These are phyloP conservation scores for Papiliotrema laurentii DNA, from an alignment of 1,284 basidiomycete genomes.

Conservation along the genomic window DNA sequence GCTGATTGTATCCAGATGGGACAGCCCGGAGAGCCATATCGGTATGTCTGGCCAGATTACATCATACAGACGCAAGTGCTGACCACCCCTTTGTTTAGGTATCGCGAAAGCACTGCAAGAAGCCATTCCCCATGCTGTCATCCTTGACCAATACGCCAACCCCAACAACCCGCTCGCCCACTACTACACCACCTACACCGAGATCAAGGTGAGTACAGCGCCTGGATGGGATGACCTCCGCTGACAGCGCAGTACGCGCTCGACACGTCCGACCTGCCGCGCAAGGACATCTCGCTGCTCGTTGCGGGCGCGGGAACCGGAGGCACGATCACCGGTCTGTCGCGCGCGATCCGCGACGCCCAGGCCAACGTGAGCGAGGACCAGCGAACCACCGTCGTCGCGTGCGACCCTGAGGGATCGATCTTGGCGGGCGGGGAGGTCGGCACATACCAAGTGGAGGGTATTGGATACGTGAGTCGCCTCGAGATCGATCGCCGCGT, in stretches of 20 bases:
- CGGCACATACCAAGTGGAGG: conserved; percentile 75
- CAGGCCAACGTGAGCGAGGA: conserved; percentile 16
- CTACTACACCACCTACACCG: conserved; percentile 77
- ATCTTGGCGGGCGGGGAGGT: conserved; percentile 63
- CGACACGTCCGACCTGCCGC: conserved; percentile 37
- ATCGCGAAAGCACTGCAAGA: conserved; percentile 72
- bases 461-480: conserved; percentile 63
- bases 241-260: conserved; percentile 35
- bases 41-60: conserved; percentile 54
- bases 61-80: background rate
- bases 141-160: conserved; percentile 80
- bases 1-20: conserved; percentile 38
- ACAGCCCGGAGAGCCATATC: conserved; percentile 74
- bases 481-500: background rate
- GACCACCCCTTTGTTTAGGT: conserved; percentile 53
- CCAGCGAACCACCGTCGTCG: conserved; percentile 58
- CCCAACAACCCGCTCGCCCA: conserved; percentile 82
- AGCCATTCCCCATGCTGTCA: conserved; percentile 78
- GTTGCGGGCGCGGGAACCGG: conserved; percentile 92
- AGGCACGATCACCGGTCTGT: conserved; percentile 85
- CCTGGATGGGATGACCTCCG: background rate
- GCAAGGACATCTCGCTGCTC: conserved; percentile 69
- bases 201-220: conserved; percentile 62
- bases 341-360: conserved; percentile 70
- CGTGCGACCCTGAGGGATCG: conserved; percentile 89